phyloP scores from a whole-genome alignment of 2,329 filamentous ascomycete genomes.

The Mollisia scopiformis region DNA sequence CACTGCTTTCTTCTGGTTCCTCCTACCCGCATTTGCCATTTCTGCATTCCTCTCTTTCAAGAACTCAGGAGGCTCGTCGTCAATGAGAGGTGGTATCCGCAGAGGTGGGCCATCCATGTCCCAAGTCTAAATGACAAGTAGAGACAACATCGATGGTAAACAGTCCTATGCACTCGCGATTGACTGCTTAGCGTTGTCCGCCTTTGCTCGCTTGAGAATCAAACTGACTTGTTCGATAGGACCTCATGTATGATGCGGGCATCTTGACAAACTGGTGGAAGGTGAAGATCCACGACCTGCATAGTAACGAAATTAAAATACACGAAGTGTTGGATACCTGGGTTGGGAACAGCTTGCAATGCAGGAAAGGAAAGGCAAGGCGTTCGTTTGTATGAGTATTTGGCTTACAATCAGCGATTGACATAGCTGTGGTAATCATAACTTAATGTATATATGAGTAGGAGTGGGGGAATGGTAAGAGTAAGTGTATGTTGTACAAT shows the following conservation, averaged over 20 bases:
- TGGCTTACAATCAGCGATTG: slow-evolving; percentile 15
- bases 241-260: slow-evolving; percentile 24
- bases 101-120: slow-evolving; percentile 53
- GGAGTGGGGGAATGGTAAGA: slow-evolving; percentile 4
- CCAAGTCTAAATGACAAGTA: slow-evolving; percentile 51
- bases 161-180: slow-evolving; percentile 18
- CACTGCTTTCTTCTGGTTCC: slow-evolving; percentile 79
- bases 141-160: slow-evolving; percentile 30
- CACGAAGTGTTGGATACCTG: slow-evolving; percentile 4
- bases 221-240: slow-evolving; percentile 9
- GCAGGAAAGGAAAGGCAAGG: slow-evolving; percentile 5
- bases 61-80: slow-evolving; percentile 4
- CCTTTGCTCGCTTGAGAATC: neutral
- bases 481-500: neutral
- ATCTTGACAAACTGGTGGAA: slow-evolving; percentile 22
- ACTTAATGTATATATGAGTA: slow-evolving; percentile 28
- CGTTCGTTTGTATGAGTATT: slow-evolving; percentile 21
- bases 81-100: slow-evolving; percentile 41
- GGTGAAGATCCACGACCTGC: slow-evolving; percentile 21
- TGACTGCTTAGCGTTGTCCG: slow-evolving; percentile 18
- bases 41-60: slow-evolving; percentile 51
- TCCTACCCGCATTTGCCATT: slow-evolving; percentile 64
- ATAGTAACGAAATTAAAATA: slow-evolving; percentile 11
- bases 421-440: slow-evolving; percentile 12
- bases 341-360: neutral